Conservation (phyloP, 2,329 filamentous ascomycete genomes). For the Pestalotiopsis sp. region DNA sequence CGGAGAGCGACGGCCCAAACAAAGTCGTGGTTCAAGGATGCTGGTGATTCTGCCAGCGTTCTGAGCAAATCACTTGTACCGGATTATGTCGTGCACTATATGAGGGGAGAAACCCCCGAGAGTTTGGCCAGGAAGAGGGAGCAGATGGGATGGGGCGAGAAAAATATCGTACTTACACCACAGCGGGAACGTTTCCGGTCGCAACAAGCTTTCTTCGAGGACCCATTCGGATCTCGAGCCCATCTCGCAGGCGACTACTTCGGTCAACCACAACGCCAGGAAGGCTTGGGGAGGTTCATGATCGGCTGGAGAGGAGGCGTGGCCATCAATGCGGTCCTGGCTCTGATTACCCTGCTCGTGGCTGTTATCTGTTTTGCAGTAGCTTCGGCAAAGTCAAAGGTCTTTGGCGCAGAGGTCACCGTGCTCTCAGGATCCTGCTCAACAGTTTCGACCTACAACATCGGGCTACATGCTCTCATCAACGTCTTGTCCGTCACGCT, state of each 20-base stretch:
- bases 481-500: constrained; percentile 46
- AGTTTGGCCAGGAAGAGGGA: constrained; percentile 49
- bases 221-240: constrained; percentile 30
- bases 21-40: constrained; percentile 28
- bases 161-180: constrained; percentile 34
- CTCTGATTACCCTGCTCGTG: constrained; percentile 38
- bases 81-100: constrained; percentile 58
- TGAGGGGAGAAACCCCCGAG: constrained; percentile 59
- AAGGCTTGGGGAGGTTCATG: constrained; percentile 31
- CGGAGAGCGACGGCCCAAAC: constrained; percentile 28
- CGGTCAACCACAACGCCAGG: constrained; percentile 31
- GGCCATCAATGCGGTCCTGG: constrained; percentile 43
- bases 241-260: constrained; percentile 21
- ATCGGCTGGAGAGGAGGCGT: constrained; percentile 53
- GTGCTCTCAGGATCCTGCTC: constrained; percentile 43
- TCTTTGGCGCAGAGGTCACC: constrained; percentile 37
- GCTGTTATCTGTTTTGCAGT: constrained; percentile 43
- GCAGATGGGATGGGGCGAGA: constrained; percentile 35
- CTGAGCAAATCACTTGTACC: constrained; percentile 49
- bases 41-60: constrained; percentile 35
- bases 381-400: constrained; percentile 35
- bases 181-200: constrained; percentile 34
- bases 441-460: constrained; percentile 38
- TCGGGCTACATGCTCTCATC: constrained; percentile 46
- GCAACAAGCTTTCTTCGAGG: constrained; percentile 38